Evolutionary conservation across 176 grass and related monocot genomes (phyloP), one percentile per base, ranked within the genome.

Genomic region (Rhynchospora tenuis): DNA sequence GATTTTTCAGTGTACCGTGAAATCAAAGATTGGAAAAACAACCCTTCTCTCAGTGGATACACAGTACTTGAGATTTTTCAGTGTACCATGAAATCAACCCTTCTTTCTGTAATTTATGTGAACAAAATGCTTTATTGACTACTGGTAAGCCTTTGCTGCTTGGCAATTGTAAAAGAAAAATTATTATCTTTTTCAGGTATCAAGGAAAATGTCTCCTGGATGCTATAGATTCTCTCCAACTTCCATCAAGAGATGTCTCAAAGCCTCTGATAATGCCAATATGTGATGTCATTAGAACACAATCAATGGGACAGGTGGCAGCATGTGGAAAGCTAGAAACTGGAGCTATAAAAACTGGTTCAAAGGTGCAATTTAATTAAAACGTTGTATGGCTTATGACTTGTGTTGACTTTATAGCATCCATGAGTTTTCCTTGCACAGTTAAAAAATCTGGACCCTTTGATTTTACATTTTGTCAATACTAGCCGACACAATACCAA

Each of bases 281-380:
- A 72, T 98, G 95, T 88, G 95, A 98, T 90, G 89, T 98, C 86
- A 91, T 98, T 80, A 93, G 85, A 73, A 88, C 86, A 79, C 93
- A 91, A 27, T 82, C 87, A 64, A 98, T 92, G 84, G 92, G 95
- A 64, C 92, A 95, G 82, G 83, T 89, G 71, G 89, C 91, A 71
- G 92, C 91, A 84, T 98, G 84, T 91, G 95, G 95, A 87, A 98
- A 98, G 87, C 86, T 98, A 84, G 92, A 98, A 87, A 86, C 91
- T 84, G 95, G 95, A 19, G 92, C 95, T 83, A 90, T 98, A 84
- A 85, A 66, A 86, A 89, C 73, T 88, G 88, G 94, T 86, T 93
- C 91, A 80, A 97, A 97, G 94, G 94, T 97, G 90, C 55, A 65
- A 84, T 64, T 55, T 76, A 17, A 16, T 76, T 55, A 76, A 52